A percentile compares a stretch with the other conserved stretches of the same genome.
phyloP scores from a whole-genome alignment of 169 alveolate species.

The Plasmodium cynomolgi region DNA sequence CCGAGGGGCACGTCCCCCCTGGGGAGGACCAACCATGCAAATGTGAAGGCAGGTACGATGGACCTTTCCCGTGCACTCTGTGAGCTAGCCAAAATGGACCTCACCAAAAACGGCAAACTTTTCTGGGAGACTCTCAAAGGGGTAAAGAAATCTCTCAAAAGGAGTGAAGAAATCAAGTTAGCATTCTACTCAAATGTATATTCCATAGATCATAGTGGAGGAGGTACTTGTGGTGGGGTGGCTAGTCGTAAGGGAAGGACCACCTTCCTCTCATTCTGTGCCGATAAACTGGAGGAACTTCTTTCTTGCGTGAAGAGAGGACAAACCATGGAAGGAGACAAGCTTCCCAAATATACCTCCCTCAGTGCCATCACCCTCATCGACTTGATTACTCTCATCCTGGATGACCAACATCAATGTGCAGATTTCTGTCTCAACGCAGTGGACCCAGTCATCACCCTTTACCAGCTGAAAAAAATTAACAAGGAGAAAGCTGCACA shows the following conservation, averaged over 20 bases:
- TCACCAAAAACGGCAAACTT: neutral
- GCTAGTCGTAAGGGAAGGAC: neutral
- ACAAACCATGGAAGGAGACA: neutral
- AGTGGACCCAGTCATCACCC: slow-evolving; percentile 16
- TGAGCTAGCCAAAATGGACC: slow-evolving; percentile 8
- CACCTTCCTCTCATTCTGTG: slow-evolving; percentile 15
- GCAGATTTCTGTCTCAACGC: slow-evolving; percentile 38
- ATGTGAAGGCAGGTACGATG: neutral
- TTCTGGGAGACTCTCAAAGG: neutral
- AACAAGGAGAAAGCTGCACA: neutral
- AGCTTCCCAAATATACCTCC: neutral
- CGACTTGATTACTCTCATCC: slow-evolving; percentile 12
- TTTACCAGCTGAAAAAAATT: slow-evolving; percentile 7
- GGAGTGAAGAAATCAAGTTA: neutral
- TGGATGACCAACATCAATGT: neutral
- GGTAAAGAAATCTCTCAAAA: neutral
- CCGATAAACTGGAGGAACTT: neutral
- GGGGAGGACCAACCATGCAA: neutral
- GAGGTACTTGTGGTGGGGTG: neutral
- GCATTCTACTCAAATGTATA: neutral
- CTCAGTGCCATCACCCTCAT: neutral
- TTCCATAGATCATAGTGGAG: neutral
- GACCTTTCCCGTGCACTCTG: neutral
- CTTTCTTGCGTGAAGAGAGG: neutral
- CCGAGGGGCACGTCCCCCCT: neutral